Percentiles rank a stretch among this genome's conserved stretches.
Evolutionary conservation across 2,329 filamentous ascomycete species (phyloP).

Genomic region (Aspergillus fijiensis): DNA sequence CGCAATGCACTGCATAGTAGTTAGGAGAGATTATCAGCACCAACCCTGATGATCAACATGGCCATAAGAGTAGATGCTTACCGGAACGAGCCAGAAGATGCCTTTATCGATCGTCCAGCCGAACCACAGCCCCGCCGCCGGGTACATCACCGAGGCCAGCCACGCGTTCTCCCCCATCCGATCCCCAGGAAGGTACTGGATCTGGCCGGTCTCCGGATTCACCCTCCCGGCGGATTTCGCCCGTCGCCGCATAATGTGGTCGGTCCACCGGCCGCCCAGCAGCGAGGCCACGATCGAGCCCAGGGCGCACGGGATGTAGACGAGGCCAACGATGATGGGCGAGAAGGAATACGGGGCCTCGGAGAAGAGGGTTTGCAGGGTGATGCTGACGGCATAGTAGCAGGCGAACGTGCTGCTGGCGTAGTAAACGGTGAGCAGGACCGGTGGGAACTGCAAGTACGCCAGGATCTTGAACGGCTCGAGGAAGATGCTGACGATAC

Average conservation of each 20-base stretch:
- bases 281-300: slow-evolving; percentile 70
- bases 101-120: slow-evolving; percentile 70
- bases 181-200: slow-evolving; percentile 73
- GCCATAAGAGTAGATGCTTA: too few relatives aligned
- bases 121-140: slow-evolving; percentile 69
- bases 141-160: slow-evolving; percentile 70
- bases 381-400: slow-evolving; percentile 76
- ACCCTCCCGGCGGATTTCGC: slow-evolving; percentile 68
- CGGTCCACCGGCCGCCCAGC: slow-evolving; percentile 74
- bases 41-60: slow-evolving; percentile 70
- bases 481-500: slow-evolving; percentile 56
- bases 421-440: slow-evolving; percentile 70
- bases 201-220: slow-evolving; percentile 60
- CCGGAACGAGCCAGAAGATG: slow-evolving; percentile 50
- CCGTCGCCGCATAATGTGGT: slow-evolving; percentile 75
- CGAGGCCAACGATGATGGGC: slow-evolving; percentile 67
- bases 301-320: slow-evolving; percentile 72
- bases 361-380: slow-evolving; percentile 69
- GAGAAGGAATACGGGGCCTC: slow-evolving; percentile 66
- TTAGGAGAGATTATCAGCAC: too few relatives aligned
- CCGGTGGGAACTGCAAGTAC: slow-evolving; percentile 72
- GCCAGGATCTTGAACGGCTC: slow-evolving; percentile 65
- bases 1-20: too few relatives aligned
- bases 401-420: slow-evolving; percentile 72
- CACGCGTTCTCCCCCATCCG: slow-evolving; percentile 80